Percentiles rank a stretch among this genome's conserved stretches.
Conservation (phyloP, 176 grass and related monocot species). For the Hyparrhenia diplandra region DNA sequence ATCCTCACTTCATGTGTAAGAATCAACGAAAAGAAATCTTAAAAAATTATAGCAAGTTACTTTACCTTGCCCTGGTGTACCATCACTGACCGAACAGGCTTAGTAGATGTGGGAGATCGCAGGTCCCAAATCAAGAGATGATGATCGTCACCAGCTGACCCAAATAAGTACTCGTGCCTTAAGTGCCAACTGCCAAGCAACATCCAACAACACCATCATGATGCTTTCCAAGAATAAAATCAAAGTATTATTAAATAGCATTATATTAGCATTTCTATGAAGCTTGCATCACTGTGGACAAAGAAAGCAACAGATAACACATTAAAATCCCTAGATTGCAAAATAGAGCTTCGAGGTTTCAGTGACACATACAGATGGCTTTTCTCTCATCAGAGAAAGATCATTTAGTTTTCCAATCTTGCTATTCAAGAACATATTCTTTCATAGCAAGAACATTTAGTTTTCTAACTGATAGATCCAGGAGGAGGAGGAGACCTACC, state of each 20-base stretch:
- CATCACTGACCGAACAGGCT: constrained; percentile 74
- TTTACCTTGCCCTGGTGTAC: constrained; percentile 92
- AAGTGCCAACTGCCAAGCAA: constrained; percentile 92
- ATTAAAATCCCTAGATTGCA: not conserved
- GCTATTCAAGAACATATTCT: too few relatives aligned
- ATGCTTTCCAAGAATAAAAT: constrained; percentile 45
- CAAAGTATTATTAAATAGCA: not conserved
- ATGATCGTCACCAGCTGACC: constrained; percentile 87
- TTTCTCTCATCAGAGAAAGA: not conserved
- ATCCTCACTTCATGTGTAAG: too few relatives aligned
- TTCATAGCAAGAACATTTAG: too few relatives aligned
- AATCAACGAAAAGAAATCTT: constrained; percentile 10
- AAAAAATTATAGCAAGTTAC: constrained; percentile 19
- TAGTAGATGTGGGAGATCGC: constrained; percentile 40
- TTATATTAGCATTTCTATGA: constrained; percentile 20
- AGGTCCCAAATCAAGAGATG: constrained; percentile 82
- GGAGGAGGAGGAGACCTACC: too few relatives aligned
- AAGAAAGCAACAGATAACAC: not conserved
- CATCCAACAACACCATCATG: constrained; percentile 98
- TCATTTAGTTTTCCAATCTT: too few relatives aligned
- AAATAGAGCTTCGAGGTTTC: not conserved
- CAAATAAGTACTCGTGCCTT: too few relatives aligned
- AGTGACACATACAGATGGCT: not conserved
- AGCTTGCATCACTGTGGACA: not conserved
- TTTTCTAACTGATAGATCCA: too few relatives aligned